Conservation (phyloP, 2,329 filamentous ascomycete species). For the Mariannaea elegans region DNA sequence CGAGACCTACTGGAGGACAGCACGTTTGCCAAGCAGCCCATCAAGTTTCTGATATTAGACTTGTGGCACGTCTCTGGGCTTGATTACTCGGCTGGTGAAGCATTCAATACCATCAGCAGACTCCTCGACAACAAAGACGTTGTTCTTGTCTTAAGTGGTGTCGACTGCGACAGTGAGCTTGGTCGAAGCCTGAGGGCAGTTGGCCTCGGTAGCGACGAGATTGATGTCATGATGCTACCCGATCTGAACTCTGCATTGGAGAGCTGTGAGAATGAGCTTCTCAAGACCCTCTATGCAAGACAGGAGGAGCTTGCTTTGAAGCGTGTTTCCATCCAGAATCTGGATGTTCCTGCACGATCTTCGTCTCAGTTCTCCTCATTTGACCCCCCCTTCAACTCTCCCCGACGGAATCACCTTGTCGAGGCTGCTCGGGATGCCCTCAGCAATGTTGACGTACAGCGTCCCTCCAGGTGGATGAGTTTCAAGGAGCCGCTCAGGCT, state of each 20-base stretch:
- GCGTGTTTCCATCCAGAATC: constrained; percentile 52
- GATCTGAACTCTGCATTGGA: constrained; percentile 94
- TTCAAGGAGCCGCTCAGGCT: constrained; percentile 92
- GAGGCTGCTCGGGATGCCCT: constrained; percentile 81
- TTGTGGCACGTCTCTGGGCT: constrained; percentile 89
- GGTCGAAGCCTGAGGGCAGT: constrained; percentile 84
- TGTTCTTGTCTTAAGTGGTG: constrained; percentile 82
- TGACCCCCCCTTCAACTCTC: constrained; percentile 72
- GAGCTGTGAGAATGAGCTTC: constrained; percentile 91
- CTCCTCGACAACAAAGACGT: constrained; percentile 81
- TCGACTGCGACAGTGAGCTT: constrained; percentile 78
- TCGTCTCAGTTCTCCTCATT: constrained; percentile 46
- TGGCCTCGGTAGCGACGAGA: constrained; percentile 77
- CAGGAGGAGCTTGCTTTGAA: constrained; percentile 67
- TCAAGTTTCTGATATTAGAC: constrained; percentile 90
- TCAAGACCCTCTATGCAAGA: constrained; percentile 80
- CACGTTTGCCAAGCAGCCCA: constrained; percentile 78
- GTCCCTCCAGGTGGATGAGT: constrained; percentile 77
- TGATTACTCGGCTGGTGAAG: constrained; percentile 96
- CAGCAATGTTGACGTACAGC: constrained; percentile 68
- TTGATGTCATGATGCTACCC: constrained; percentile 82
- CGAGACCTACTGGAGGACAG: constrained; percentile 84
- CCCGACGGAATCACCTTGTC: constrained; percentile 79
- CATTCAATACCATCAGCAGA: constrained; percentile 90
- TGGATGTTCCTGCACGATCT: constrained; percentile 57